Conservation (phyloP, 768 basidiomycete species). For the Cystofilobasidium capitatum region DNA sequence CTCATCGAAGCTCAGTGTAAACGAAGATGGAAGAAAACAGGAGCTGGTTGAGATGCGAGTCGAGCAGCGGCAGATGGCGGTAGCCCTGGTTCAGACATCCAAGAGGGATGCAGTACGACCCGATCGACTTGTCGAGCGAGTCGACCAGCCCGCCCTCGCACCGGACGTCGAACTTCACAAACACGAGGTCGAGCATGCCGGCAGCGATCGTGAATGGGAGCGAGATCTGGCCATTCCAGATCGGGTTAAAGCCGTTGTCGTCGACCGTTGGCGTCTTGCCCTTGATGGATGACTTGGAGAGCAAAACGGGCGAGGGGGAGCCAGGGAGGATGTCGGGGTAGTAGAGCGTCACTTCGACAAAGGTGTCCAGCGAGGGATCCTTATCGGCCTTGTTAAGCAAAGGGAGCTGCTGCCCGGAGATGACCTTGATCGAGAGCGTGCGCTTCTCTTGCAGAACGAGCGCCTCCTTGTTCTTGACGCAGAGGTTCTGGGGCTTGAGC, state of each 20-base stretch:
- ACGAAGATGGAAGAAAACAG: conserved; percentile 92
- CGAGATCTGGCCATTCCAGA: conserved; percentile 62
- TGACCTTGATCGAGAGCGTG: conserved; percentile 56
- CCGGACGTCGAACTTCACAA: conserved; percentile 66
- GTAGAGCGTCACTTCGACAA: conserved; percentile 63
- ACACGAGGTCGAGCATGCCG: conserved; percentile 70
- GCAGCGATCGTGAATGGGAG: conserved; percentile 63
- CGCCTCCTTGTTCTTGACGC: conserved; percentile 55
- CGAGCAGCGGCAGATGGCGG: conserved; percentile 80
- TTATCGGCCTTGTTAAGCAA: conserved; percentile 55
- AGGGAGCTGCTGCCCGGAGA: conserved; percentile 86
- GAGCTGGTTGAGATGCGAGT: conserved; percentile 73
- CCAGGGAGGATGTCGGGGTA: conserved; percentile 29
- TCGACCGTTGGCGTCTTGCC: conserved; percentile 44
- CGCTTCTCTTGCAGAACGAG: conserved; percentile 51
- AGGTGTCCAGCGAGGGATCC: conserved; percentile 51
- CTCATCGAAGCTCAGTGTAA: conserved; percentile 45
- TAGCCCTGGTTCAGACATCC: conserved; percentile 68
- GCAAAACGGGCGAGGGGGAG: neutral
- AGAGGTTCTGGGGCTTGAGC: conserved; percentile 70
- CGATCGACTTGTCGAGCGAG: conserved; percentile 58
- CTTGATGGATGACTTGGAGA: conserved; percentile 9
- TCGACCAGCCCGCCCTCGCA: conserved; percentile 49
- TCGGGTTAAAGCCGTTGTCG: conserved; percentile 88
- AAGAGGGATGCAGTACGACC: conserved; percentile 62